Evolutionary conservation across 2,329 filamentous ascomycete species (phyloP), one percentile per base, ranked within the genome.

Genomic region (Clarireedia monteithiana): DNA sequence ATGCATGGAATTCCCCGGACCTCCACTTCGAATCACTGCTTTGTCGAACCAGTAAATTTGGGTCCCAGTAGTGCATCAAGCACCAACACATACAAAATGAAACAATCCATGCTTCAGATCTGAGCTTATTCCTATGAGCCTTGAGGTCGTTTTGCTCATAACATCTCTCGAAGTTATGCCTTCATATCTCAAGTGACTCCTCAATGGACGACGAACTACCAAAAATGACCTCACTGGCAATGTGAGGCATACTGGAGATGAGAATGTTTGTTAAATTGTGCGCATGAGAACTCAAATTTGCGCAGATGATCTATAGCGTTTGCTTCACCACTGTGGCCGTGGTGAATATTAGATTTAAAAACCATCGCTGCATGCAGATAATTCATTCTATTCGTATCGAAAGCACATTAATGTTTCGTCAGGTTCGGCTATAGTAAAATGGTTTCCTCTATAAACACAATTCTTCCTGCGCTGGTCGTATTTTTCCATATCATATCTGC

Each of bases 401-500:
- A 44, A 20, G 7, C 17, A 44, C 20, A 20, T 20, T 44, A 24
- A 24, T 44, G 23, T 24, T 30, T 24, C 30, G 30, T 27, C 10
- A 47, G 30, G 30, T 34, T 12, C 30, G 4, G 10, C 12, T 47
- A 3, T 20, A 17, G n/a, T 7, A 47, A 14, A 24, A 47, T 47
- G 44, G 44, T 47, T 12, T 47, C 23, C 15, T 47, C 44, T 5
- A 24, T 24, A 47, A 24, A 47, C 20, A 47, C 27, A 47, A 54
- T 57, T 47, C 36, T 71, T 55, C 64, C 74, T 47, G 57, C 68
- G 48, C 67, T 74, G 52, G 64, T 74, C 59, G 65, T 60, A 6
- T 27, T 46, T 7, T 15, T 14, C 12, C 51, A 76, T 55, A 62
- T 77, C 52, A 71, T 72, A 17, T 70, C 77, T 42, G 80, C 80